phyloP scores from a whole-genome alignment of 1,284 basidiomycete genomes.

The Apiotrichum montevideense region DNA sequence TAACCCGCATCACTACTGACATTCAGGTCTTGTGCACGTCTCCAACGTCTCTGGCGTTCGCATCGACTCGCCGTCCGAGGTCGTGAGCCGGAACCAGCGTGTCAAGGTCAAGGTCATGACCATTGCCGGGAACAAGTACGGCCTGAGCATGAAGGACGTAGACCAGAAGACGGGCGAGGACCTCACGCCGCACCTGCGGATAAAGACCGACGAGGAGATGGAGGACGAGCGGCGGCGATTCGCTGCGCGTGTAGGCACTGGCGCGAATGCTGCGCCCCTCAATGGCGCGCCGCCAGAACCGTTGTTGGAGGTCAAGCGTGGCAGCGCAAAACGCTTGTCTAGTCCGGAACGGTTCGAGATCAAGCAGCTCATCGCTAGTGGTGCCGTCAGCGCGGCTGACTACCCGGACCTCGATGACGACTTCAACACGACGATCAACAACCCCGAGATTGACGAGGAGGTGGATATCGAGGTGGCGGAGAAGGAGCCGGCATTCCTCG shows the following conservation, averaged over 20 bases:
- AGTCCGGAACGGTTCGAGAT: slow-evolving; percentile 99
- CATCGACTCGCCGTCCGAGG: slow-evolving; percentile 78
- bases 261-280: slow-evolving; percentile 50
- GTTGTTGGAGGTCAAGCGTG: slow-evolving; percentile 48
- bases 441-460: slow-evolving; percentile 86
- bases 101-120: slow-evolving; percentile 97
- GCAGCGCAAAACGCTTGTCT: slow-evolving; percentile 78
- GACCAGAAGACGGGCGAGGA: slow-evolving; percentile 86
- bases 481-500: slow-evolving; percentile 92
- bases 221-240: slow-evolving; percentile 63
- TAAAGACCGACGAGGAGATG: slow-evolving; percentile 86
- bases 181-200: slow-evolving; percentile 77
- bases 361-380: slow-evolving; percentile 95
- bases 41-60: slow-evolving; percentile 78
- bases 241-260: slow-evolving; percentile 60
- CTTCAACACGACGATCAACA: slow-evolving; percentile 66
- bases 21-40: slow-evolving; percentile 76
- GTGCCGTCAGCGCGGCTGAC: slow-evolving; percentile 83
- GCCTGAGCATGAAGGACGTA: slow-evolving; percentile 95
- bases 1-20: no score
- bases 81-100: slow-evolving; percentile 72
- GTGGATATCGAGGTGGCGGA: slow-evolving; percentile 95
- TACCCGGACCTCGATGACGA: slow-evolving; percentile 96
- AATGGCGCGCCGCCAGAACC: slow-evolving; percentile 4
- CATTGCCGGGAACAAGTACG: slow-evolving; percentile 69